These are phyloP conservation scores for Talaromyces sp. DNA, from an alignment of 2,329 filamentous ascomycete genomes.

Conservation along the genomic window DNA sequence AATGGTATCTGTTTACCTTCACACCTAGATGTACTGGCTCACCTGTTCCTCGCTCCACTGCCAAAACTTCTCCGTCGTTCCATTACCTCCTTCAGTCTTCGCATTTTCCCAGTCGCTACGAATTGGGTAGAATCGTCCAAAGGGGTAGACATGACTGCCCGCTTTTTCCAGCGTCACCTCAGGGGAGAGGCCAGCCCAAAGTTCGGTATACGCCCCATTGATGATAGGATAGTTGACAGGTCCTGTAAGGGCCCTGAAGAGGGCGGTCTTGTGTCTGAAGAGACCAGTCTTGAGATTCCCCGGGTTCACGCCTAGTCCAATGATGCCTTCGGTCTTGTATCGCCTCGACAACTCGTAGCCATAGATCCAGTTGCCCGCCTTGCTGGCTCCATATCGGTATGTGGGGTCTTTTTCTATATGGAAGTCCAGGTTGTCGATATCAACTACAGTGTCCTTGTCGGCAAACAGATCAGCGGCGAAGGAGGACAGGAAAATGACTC, in stretches of 20 bases:
- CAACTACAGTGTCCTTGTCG: background rate
- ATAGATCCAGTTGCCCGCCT: slow-evolving; percentile 32
- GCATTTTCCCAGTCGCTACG: background rate
- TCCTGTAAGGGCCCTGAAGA: background rate
- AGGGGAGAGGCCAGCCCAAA: slow-evolving; percentile 44
- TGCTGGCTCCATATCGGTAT: slow-evolving; percentile 31
- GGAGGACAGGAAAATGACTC: slow-evolving; percentile 26
- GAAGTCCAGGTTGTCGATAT: slow-evolving; percentile 11
- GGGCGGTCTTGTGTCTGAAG: background rate
- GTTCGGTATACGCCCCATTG: slow-evolving; percentile 44
- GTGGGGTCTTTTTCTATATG: background rate
- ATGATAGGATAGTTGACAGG: slow-evolving; percentile 23
- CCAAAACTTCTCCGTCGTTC: background rate
- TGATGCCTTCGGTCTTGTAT: slow-evolving; percentile 14
- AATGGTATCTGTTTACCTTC: too few species aligned
- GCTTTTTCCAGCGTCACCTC: slow-evolving; percentile 37
- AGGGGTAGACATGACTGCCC: slow-evolving; percentile 11
- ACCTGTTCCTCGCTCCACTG: slow-evolving; percentile 1
- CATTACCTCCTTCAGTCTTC: background rate
- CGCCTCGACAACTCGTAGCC: slow-evolving; percentile 25
- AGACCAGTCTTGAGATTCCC: background rate
- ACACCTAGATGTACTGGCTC: background rate
- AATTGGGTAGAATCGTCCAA: background rate
- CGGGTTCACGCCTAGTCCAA: background rate
- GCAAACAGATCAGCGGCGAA: background rate